Evolutionary conservation across 2,329 filamentous ascomycete species (phyloP), one percentile per base, ranked within the genome.

Genomic region (Myriosclerotinia scirpicola): DNA sequence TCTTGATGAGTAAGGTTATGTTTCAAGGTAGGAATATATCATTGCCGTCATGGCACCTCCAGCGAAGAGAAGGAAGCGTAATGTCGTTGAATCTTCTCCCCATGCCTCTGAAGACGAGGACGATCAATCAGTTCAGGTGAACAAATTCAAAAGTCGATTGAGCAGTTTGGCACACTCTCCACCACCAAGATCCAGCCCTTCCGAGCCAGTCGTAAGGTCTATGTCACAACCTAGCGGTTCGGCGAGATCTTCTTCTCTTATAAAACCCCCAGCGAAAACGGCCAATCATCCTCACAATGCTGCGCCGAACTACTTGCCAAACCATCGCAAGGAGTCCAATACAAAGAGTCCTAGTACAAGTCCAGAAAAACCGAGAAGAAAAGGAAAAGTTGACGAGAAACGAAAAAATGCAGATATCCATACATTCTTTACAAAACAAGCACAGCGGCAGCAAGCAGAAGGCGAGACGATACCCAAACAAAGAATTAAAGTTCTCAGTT

Each of bases 351-450:
- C 64, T 69, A 83, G 79, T 67, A 75, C 77, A 20, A 85, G 83
- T 68, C 83, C 84, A 0, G 77, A 81, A 66, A 82, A 81, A 71
- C 65, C 71, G 65, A 78, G 73, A 67, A 70, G 70, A 54, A 77
- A 72, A 78, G 74, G 73, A n/a, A 82, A 80, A 68, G 55, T 75
- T 7, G 80, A 81, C 8, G 83, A 84, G 63, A 85, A 81, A 69
- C 82, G 81, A 6, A 85, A 83, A 69, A 83, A 82, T 8, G 85
- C 81, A 4, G 83, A 89, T 71, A 78, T 89, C 17, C 80, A 83
- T 72, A 81, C 84, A 0, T 79, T 89, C 22, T 89, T 89, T 71
- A 87, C 85, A 22, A 87, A 82, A 60, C 87, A 89, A 74, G 82
- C 82, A 9, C 83, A 87, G 69, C 81, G 80, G 50, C 76, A 77